Evolutionary conservation across 345 rosid species (phyloP), one percentile per base, ranked within the genome.

Genomic region (Murraya koenigii): DNA sequence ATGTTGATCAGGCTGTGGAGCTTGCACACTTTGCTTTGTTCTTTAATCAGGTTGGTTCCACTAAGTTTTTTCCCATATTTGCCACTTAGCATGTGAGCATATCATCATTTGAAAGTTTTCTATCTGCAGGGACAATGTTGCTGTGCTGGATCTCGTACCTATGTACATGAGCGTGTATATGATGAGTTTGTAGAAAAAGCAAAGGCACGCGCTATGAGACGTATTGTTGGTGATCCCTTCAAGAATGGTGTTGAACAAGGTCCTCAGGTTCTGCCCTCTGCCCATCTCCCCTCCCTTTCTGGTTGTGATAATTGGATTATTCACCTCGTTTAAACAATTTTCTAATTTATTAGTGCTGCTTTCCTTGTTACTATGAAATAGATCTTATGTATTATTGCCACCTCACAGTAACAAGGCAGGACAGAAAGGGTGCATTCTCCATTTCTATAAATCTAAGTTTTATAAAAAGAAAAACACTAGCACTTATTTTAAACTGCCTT

Each of bases 131-230:
- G 99, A 11, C 99, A 96, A 87, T 94, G 99, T 80, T 96, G 99
- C 83, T 91, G 95, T 10, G 97, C 99, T 20, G 99, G 99, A 58
- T 96, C 98, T 74, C 95, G 98, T 1, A 96, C 99, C 71, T 96
- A 47, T 39, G 99, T 94, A 17, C 99, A 94, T 55, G 97, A 96
- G 80, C 84, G 83, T 66, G 87, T 92, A 35, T 92, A 95, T 7
- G 97, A 95, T 25, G 97, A 95, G 83, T 95, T 95, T 67, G 72
- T 92, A 13, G 97, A 91, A 89, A 95, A 95, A 83, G 81, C 99
- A 32, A 93, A 87, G 82, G 92, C 89, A 2, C 95, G 99, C 0
- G 98, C 99, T 8, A 7, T 86, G 74, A 90, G 82, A 36, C 99
- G 99, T 69, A 64, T 75, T 25, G 98, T 95, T 30, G 99, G 99